Evolutionary conservation across 176 grass and related monocot genomes (phyloP).

Genomic region (Bothriochloa decipiens): DNA sequence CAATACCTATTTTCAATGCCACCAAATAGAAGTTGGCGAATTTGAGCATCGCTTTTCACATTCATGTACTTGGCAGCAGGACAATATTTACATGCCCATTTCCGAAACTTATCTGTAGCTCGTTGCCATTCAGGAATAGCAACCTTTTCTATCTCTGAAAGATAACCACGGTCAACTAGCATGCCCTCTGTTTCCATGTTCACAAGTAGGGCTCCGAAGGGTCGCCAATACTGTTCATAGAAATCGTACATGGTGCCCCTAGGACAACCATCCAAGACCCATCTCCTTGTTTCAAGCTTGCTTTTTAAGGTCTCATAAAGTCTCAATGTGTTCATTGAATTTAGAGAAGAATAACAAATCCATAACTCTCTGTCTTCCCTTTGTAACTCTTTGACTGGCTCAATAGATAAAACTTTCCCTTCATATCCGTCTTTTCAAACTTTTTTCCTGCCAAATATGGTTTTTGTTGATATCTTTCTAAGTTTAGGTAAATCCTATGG

Average conservation of each 20-base stretch:
- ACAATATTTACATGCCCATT: constrained; percentile 88
- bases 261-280: constrained; percentile 55
- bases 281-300: constrained; percentile 66
- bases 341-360: constrained; percentile 88
- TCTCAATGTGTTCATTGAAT: constrained; percentile 67
- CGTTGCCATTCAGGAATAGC: constrained; percentile 71
- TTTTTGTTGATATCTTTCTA: constrained; percentile 81
- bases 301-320: constrained; percentile 90
- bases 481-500: constrained; percentile 43
- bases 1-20: constrained; percentile 75
- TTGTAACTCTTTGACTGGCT: constrained; percentile 73
- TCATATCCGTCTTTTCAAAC: constrained; percentile 78
- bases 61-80: constrained; percentile 90
- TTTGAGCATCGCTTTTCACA: constrained; percentile 83
- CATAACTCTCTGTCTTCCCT: constrained; percentile 84
- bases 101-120: constrained; percentile 69
- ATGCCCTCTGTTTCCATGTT: constrained; percentile 94
- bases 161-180: constrained; percentile 74
- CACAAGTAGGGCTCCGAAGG: constrained; percentile 76
- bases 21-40: constrained; percentile 88
- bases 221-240: constrained; percentile 89
- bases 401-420: constrained; percentile 65
- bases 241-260: constrained; percentile 84
- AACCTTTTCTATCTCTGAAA: constrained; percentile 78
- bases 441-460: constrained; percentile 86